Percentiles rank a stretch among this genome's conserved stretches.
Conservation (phyloP, 2,329 filamentous ascomycete species). For the Cercospora citrullina region DNA sequence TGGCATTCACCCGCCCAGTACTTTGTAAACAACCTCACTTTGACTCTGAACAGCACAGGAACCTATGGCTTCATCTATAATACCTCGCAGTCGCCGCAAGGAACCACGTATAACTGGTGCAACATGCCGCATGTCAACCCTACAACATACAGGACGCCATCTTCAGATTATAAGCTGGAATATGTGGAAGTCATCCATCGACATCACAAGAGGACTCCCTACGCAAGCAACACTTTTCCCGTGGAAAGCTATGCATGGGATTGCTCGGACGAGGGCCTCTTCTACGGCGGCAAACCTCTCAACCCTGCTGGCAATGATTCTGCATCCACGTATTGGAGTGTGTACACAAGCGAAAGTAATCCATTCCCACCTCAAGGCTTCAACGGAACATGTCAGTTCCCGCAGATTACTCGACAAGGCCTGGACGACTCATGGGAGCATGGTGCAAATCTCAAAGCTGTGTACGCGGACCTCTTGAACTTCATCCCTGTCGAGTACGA, state of each 20-base stretch:
- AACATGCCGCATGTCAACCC: slow-evolving; percentile 83
- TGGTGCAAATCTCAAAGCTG: slow-evolving; percentile 72
- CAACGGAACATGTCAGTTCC: slow-evolving; percentile 74
- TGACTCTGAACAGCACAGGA: slow-evolving; percentile 60
- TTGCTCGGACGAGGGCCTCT: slow-evolving; percentile 69
- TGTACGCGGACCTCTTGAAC: slow-evolving; percentile 68
- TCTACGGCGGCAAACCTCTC: slow-evolving; percentile 65
- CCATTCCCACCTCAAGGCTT: slow-evolving; percentile 67
- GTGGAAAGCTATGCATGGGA: slow-evolving; percentile 71
- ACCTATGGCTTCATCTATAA: slow-evolving; percentile 75
- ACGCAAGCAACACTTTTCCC: slow-evolving; percentile 74
- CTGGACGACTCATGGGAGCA: slow-evolving; percentile 75
- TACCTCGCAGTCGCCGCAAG: slow-evolving; percentile 54
- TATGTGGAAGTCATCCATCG: slow-evolving; percentile 83
- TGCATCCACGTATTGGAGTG: slow-evolving; percentile 64
- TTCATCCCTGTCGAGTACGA: slow-evolving; percentile 61
- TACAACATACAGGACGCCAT: slow-evolving; percentile 60
- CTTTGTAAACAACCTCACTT: slow-evolving; percentile 61
- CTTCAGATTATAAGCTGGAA: slow-evolving; percentile 59
- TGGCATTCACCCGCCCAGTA: slow-evolving; percentile 62
- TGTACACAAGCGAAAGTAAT: slow-evolving; percentile 63
- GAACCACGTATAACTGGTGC: slow-evolving; percentile 73
- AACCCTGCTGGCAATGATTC: slow-evolving; percentile 49
- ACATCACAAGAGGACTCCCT: slow-evolving; percentile 82
- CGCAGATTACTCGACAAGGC: slow-evolving; percentile 72